Percentiles rank a stretch among this genome's conserved stretches.
phyloP scores from a whole-genome alignment of 495 filamentous ascomycete genomes.

The Hyaloscypha bicolor region DNA sequence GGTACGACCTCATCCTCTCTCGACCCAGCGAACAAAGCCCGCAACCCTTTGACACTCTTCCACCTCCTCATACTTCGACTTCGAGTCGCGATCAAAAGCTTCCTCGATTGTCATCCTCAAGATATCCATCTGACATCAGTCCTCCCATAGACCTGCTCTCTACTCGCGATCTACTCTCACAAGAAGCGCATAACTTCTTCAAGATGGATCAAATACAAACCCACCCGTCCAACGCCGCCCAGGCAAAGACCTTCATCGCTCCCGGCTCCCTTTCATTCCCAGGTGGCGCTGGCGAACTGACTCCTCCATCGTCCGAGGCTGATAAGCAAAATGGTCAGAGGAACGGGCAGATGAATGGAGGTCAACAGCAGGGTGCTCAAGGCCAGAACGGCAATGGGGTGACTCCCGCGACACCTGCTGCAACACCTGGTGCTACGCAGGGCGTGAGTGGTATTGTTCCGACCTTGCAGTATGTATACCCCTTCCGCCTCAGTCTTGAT shows the following conservation, averaged over 20 bases:
- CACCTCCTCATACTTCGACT: slow-evolving; percentile 29
- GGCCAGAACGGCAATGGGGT: slow-evolving; percentile 73
- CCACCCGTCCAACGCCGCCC: slow-evolving; percentile 82
- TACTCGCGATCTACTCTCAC: slow-evolving; percentile 22
- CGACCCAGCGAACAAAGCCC: slow-evolving; percentile 21
- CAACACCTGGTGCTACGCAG: slow-evolving; percentile 76
- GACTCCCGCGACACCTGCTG: slow-evolving; percentile 93
- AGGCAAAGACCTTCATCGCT: slow-evolving; percentile 90
- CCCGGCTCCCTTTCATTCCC: slow-evolving; percentile 90
- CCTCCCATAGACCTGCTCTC: slow-evolving; percentile 28
- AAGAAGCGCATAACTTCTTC: slow-evolving; percentile 14
- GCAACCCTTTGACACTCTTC: slow-evolving; percentile 11
- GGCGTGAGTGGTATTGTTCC: slow-evolving; percentile 92
- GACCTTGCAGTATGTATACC: slow-evolving; percentile 93
- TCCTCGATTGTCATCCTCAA: slow-evolving; percentile 20
- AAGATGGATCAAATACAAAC: slow-evolving; percentile 87
- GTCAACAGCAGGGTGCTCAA: slow-evolving; percentile 63
- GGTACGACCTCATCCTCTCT: slow-evolving; percentile 58
- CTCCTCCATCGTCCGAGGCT: slow-evolving; percentile 69
- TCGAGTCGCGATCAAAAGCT: slow-evolving; percentile 32
- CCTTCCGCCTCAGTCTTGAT: slow-evolving; percentile 34
- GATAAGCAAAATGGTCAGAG: slow-evolving; percentile 47
- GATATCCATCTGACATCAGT: slow-evolving; percentile 30
- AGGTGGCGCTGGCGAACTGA: slow-evolving; percentile 76
- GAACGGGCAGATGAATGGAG: slow-evolving; percentile 53